A percentile compares a stretch with the other conserved stretches of the same genome.
Conservation (phyloP, 768 basidiomycete species). For the Boletus sensibilis region DNA sequence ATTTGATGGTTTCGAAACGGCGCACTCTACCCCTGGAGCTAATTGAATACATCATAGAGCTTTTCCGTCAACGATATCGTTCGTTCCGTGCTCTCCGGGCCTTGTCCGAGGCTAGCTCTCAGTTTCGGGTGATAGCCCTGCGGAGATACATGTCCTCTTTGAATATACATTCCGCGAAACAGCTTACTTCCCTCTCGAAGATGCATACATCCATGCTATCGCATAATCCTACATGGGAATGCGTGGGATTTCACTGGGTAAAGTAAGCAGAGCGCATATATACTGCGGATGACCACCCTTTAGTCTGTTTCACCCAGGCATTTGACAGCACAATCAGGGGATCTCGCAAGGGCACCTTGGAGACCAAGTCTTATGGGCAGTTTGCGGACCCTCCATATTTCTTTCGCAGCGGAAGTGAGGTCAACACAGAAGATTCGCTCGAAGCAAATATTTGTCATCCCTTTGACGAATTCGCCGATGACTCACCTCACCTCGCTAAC, state of each 20-base stretch:
- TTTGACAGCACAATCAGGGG: slow-evolving; percentile 17
- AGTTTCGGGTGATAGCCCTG: slow-evolving; percentile 43
- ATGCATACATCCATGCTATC: slow-evolving; percentile 32
- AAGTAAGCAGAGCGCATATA: slow-evolving; percentile 40
- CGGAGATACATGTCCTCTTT: slow-evolving; percentile 33
- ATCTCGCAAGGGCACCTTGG: slow-evolving; percentile 27
- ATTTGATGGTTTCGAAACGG: background rate
- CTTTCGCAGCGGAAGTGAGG: slow-evolving; percentile 43
- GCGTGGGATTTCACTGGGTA: slow-evolving; percentile 43
- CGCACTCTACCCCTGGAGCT: slow-evolving; percentile 33
- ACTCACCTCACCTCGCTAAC: slow-evolving; percentile 45
- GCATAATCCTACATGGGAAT: slow-evolving; percentile 12
- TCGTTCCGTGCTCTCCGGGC: slow-evolving; percentile 38
- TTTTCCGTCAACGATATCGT: slow-evolving; percentile 18
- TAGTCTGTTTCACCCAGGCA: slow-evolving; percentile 15
- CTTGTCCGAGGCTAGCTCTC: slow-evolving; percentile 41
- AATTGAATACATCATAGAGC: slow-evolving; percentile 29
- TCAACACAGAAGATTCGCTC: slow-evolving; percentile 43
- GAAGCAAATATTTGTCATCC: slow-evolving; percentile 32
- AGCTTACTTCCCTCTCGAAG: slow-evolving; percentile 31
- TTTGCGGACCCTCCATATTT: slow-evolving; percentile 41
- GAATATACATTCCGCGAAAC: slow-evolving; percentile 18
- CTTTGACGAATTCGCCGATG: slow-evolving; percentile 29
- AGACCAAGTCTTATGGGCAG: slow-evolving; percentile 30
- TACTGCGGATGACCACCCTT: background rate